These are phyloP conservation scores for Ormosia semicastrata DNA, from an alignment of 306 rosid species.

Conservation along the genomic window DNA sequence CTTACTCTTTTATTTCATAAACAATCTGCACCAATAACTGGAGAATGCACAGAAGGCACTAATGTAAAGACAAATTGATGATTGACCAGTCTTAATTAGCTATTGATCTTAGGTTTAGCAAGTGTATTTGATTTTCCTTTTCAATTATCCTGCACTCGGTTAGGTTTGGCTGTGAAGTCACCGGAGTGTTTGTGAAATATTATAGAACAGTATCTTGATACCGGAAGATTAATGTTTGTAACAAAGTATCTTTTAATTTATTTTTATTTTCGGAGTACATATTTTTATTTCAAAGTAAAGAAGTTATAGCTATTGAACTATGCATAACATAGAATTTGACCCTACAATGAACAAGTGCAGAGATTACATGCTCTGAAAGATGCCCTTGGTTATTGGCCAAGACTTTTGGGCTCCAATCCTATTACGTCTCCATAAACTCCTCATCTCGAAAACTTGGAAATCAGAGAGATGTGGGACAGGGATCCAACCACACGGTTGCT, in stretches of 20 bases:
- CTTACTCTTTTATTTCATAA: slow-evolving; percentile 55
- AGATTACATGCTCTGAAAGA: no score
- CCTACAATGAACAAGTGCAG: no score
- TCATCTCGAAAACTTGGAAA: no score
- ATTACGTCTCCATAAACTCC: no score
- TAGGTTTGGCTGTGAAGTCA: background rate
- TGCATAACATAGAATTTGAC: no score
- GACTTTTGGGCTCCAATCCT: no score
- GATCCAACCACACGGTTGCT: background rate
- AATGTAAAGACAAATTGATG: slow-evolving; percentile 44
- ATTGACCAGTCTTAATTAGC: slow-evolving; percentile 24
- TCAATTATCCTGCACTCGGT: background rate
- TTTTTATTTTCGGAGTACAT: background rate
- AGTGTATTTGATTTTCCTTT: background rate
- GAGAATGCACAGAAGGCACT: slow-evolving; percentile 27
- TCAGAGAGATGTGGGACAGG: no score
- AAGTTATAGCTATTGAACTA: no score
- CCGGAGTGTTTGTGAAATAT: background rate
- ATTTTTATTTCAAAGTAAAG: no score
- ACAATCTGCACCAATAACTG: slow-evolving; percentile 37
- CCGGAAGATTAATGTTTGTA: background rate
- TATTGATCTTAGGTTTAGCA: slow-evolving; percentile 25
- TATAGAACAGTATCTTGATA: background rate
- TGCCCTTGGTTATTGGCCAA: no score
- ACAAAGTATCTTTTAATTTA: background rate